phyloP scores from a whole-genome alignment of 2,329 filamentous ascomycete species.

The Colletotrichum sp. region DNA sequence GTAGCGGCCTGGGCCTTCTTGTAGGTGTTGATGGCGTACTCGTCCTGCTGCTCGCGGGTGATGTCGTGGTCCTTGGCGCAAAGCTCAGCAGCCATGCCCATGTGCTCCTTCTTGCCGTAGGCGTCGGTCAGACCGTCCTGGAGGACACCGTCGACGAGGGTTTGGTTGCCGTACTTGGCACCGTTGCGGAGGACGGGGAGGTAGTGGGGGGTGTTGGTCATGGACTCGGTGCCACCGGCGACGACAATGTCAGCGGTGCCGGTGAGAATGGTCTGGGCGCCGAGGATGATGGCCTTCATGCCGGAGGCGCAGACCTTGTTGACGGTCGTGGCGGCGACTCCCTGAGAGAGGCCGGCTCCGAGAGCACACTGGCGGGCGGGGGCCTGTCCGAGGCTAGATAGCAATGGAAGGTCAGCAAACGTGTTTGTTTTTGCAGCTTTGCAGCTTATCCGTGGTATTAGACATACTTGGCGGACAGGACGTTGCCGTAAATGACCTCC shows the following conservation, averaged over 20 bases:
- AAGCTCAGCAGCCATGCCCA: conserved; percentile 92
- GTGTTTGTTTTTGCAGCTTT: background rate
- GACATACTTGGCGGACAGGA: conserved; percentile 89
- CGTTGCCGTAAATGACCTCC: conserved; percentile 98
- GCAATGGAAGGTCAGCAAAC: background rate
- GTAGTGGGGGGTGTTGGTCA: conserved; percentile 98
- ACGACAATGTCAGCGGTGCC: conserved; percentile 93
- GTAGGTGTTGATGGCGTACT: conserved; percentile 95
- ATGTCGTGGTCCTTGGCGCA: conserved; percentile 86
- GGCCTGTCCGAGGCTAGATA: conserved; percentile 84
- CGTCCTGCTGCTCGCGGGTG: conserved; percentile 85
- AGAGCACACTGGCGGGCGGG: conserved; percentile 94
- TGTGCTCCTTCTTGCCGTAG: conserved; percentile 91
- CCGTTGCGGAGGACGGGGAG: conserved; percentile 85
- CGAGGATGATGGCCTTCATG: conserved; percentile 92
- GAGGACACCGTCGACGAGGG: conserved; percentile 86
- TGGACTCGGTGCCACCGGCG: conserved; percentile 94
- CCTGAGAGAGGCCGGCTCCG: conserved; percentile 81
- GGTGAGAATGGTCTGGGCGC: conserved; percentile 96
- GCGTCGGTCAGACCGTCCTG: conserved; percentile 95
- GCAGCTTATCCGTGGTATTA: background rate
- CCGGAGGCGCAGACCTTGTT: conserved; percentile 99
- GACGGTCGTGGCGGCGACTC: conserved; percentile 86
- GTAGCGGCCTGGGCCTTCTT: conserved; percentile 90
- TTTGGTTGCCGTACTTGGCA: conserved; percentile 92